Evolutionary conservation across 2,329 filamentous ascomycete species (phyloP).

Genomic region (Chrysoporthe deuterocubensis): DNA sequence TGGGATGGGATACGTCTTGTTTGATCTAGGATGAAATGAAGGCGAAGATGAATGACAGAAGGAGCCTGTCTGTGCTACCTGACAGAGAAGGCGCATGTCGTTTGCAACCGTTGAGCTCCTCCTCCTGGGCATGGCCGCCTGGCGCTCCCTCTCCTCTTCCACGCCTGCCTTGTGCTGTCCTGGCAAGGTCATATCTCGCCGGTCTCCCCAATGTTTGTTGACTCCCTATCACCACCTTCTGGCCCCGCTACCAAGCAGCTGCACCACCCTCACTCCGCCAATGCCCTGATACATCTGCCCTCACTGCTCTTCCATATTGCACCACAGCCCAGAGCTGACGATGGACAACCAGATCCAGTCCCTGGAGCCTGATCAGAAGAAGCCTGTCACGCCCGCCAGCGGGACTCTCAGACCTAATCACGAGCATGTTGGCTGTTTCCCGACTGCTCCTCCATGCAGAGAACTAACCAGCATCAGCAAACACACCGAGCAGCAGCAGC

Average conservation of each 20-base stretch:
- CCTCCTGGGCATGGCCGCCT: not conserved
- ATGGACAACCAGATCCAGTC: not conserved
- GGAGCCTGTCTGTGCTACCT: not conserved
- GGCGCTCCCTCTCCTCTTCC: not conserved
- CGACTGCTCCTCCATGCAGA: not conserved
- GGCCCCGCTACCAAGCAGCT: not conserved
- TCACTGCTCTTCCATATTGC: not conserved
- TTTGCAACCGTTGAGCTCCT: not conserved
- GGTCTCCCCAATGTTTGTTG: not conserved
- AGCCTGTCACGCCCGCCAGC: not conserved
- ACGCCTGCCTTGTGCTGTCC: not conserved
- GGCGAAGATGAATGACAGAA: too few relatives aligned
- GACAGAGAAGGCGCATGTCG: not conserved
- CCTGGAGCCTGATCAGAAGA: not conserved
- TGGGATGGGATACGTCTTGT: too few relatives aligned
- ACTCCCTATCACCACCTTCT: not conserved
- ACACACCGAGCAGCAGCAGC: too few relatives aligned
- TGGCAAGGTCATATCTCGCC: not conserved
- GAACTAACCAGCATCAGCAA: not conserved
- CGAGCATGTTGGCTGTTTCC: not conserved
- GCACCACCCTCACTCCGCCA: too few relatives aligned
- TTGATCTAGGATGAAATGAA: too few relatives aligned
- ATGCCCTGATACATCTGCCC: not conserved
- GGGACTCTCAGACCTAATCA: not conserved
- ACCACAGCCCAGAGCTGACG: not conserved